A percentile compares a stretch with the other conserved stretches of the same genome.
These are phyloP conservation scores for Tanacetum coccineum DNA, from an alignment of 129 eudicot genomes.

Conservation along the genomic window DNA sequence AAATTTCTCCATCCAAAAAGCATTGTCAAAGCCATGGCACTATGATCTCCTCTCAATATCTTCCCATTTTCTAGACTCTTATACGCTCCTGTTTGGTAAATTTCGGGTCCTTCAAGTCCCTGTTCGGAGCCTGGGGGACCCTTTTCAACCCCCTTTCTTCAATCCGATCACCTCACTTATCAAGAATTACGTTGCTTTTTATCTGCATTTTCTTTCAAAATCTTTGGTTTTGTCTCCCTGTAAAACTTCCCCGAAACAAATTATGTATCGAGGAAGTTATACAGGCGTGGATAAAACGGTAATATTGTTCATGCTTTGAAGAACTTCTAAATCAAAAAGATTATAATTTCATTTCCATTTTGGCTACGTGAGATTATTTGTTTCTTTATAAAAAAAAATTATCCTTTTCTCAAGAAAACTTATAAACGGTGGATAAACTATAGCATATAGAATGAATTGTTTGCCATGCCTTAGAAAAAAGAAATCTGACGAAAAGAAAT, in stretches of 20 bases:
- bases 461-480: slow-evolving; percentile 59
- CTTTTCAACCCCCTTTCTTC: slow-evolving; percentile 28
- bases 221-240: slow-evolving; percentile 13
- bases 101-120: slow-evolving; percentile 64
- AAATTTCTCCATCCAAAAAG: slow-evolving; percentile 41
- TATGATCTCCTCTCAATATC: slow-evolving; percentile 34
- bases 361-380: background rate
- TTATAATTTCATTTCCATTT: background rate
- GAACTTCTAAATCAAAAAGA: background rate
- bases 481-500: slow-evolving; percentile 16
- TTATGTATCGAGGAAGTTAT: slow-evolving; percentile 25
- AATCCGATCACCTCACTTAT: background rate
- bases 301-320: slow-evolving; percentile 12
- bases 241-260: slow-evolving; percentile 11
- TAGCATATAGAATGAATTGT: slow-evolving; percentile 48
- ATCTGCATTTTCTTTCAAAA: slow-evolving; percentile 17
- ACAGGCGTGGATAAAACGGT: slow-evolving; percentile 11
- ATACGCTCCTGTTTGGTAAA: slow-evolving; percentile 19
- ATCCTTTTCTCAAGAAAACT: background rate
- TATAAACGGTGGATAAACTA: background rate
- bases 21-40: slow-evolving; percentile 28
- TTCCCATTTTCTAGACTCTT: slow-evolving; percentile 28
- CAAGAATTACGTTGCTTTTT: slow-evolving; percentile 16
- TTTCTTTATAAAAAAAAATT: background rate
- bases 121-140: slow-evolving; percentile 61